Base-by-base conservation (phyloP, 2,329 filamentous ascomycete species). In the Xylariaceae sp. region DNA sequence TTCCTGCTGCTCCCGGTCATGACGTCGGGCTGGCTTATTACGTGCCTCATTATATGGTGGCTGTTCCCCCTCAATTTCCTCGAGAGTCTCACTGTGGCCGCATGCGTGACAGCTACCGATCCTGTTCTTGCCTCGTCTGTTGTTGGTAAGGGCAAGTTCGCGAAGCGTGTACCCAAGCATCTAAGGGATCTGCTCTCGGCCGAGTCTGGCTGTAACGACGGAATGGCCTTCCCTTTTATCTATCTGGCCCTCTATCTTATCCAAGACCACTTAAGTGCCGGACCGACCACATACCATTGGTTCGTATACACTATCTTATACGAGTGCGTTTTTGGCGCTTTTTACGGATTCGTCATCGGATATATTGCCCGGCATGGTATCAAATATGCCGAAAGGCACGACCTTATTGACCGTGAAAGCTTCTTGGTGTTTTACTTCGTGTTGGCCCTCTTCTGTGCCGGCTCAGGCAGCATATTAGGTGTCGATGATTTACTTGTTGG, bases 371-470 rank as follows among this genome's bases (percentile, higher is more conserved):
- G 95, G 23, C 94, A 96, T 66, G 87, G 91, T 23, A 97, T 99
- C 78, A 92, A 92, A 68, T 88, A 79, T 60, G 92, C 95, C 8
- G 94, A 99, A 75, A 85, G 88, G 67, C 87, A 83, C 65, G 90
- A 95, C 45, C 74, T 96, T 53, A 96, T 99, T 65, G 95, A 99
- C 71, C 84, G 95, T 69, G 95, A 99, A 76, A 98, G 94, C 74
- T 98, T 97, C 69, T 84, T 99, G 52, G 95, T 98, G 47, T 99
- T 98, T 77, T 99, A 99, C 80, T 99, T 99, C 68, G 93, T 96
- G 43, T 81, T 99, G 53, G 94, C 95, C 1, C 84, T 99, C 19
- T 99, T 97, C 76, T 96, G 92, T 71, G 95, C 95, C 57, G 95
- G 95, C 16, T 94, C 94, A 0, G 95, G 95, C 26, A 92, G 92